Evolutionary conservation across 768 basidiomycete species (phyloP), one percentile per base, ranked within the genome.

Genomic region (Termitomyces sp.): DNA sequence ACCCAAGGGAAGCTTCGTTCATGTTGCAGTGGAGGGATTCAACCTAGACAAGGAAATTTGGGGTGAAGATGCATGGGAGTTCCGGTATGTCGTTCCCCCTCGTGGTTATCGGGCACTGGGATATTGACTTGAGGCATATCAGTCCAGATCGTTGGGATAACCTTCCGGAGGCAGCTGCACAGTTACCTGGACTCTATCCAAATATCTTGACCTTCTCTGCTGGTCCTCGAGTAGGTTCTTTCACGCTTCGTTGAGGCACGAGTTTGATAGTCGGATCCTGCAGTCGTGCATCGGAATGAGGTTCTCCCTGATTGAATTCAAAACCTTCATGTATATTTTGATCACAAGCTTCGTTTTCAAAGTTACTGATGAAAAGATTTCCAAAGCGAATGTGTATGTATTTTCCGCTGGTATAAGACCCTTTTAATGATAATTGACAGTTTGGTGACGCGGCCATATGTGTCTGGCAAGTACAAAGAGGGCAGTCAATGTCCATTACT

Each of bases 101-200:
- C 7, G 52, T 18, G 53, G 15, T 41, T 34, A 41, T n/a, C 47
- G 37, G 45, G 50, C 44, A 31, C 3, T 29, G 42, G 22, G 18
- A 13, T 36, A 20, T 18, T 51, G 41, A 54, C 28, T 45, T 20
- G 18, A 36, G 33, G 26, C 33, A 22, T 42, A 55, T 41, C 59
- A 92, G 92, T 39, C 91, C 91, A 2, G 89, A 93, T 59, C 78
- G 91, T 26, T 94, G 91, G 91, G 81, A 88, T 64, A 75, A 82
- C 60, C 79, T 92, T 0, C 87, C 92, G 0, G 86, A 91, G 59
- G 72, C 76, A n/a, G 90, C 80, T 3, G 63, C 70, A n/a, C 72
- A 76, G n/a, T 72, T 84, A 37, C 91, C 90, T 20, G 90, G 91
- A 1, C 66, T 90, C 34, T 90, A 83, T 66, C 79, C 83, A 26